Conservation (phyloP, 345 rosid species). For the Erucastrum elatum region DNA sequence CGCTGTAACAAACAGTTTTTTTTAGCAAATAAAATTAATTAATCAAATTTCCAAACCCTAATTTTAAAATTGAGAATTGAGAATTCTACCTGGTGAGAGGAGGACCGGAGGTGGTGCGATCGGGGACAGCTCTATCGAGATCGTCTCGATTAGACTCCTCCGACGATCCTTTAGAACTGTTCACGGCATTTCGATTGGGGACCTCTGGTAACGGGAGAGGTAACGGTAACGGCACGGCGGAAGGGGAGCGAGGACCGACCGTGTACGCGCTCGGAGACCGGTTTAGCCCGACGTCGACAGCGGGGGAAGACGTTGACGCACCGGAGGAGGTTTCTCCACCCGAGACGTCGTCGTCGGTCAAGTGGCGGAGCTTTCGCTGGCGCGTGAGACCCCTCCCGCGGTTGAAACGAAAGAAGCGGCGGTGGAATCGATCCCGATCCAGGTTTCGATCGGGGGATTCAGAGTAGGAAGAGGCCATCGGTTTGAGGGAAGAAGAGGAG, state of each 20-base stretch:
- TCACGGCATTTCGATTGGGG: constrained; percentile 39
- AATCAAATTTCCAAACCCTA: background rate
- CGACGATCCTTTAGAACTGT: constrained; percentile 33
- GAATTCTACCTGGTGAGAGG: constrained; percentile 43
- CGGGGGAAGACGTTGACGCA: constrained; percentile 20
- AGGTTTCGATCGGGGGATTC: background rate
- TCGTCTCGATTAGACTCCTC: constrained; percentile 21
- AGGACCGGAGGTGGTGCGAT: constrained; percentile 43
- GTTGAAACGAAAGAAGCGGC: constrained; percentile 35
- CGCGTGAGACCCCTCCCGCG: constrained; percentile 49
- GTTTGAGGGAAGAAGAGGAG: constrained; percentile 29
- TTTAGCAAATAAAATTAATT: too few species aligned
- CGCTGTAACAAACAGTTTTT: background rate
- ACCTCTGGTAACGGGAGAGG: constrained; percentile 55
- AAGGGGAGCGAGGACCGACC: constrained; percentile 20
- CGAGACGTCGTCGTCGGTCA: constrained; percentile 50
- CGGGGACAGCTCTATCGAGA: constrained; percentile 25
- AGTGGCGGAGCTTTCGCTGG: constrained; percentile 58
- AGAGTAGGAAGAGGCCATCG: constrained; percentile 25
- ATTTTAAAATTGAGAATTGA: background rate
- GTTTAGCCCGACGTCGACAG: constrained; percentile 2
- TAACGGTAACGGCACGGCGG: constrained; percentile 62
- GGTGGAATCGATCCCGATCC: constrained; percentile 25
- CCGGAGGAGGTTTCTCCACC: background rate
- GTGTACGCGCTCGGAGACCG: constrained; percentile 39